Conservation (phyloP, 805 yeast species). For the Brettanomyces custersianus region DNA sequence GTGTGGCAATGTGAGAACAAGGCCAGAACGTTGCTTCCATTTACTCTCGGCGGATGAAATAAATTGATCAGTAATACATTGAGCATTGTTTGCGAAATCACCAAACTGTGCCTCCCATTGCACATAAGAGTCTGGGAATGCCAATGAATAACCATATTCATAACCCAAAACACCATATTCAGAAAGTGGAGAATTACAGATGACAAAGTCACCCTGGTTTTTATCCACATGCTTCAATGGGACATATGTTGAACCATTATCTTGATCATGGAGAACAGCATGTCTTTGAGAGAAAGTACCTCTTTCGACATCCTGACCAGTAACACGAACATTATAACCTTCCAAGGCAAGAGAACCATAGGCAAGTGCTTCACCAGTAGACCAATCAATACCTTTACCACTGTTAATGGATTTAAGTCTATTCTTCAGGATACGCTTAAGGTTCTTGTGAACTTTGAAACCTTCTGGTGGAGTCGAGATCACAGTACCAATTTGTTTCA, state of each 20-base stretch:
- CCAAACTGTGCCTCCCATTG: slow-evolving; percentile 99
- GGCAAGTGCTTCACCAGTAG: slow-evolving; percentile 99
- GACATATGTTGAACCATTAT: slow-evolving; percentile 70
- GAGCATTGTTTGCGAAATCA: slow-evolving; percentile 99
- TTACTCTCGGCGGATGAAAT: slow-evolving; percentile 94
- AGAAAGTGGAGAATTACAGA: slow-evolving; percentile 90
- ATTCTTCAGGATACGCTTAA: slow-evolving; percentile 84
- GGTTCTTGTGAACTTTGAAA: slow-evolving; percentile 87
- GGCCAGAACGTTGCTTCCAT: slow-evolving; percentile 98
- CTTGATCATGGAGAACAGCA: slow-evolving; percentile 95
- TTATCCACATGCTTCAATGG: slow-evolving; percentile 77
- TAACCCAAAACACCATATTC: slow-evolving; percentile 99
- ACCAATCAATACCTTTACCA: slow-evolving; percentile 97
- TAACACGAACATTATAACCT: slow-evolving; percentile 93
- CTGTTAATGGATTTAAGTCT: slow-evolving; percentile 76
- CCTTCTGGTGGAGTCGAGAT: slow-evolving; percentile 80
- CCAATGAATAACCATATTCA: slow-evolving; percentile 97
- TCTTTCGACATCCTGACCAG: slow-evolving; percentile 99
- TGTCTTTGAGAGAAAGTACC: slow-evolving; percentile 99
- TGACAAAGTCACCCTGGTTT: slow-evolving; percentile 77
- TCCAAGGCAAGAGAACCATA: slow-evolving; percentile 87
- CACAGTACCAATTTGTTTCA: slow-evolving; percentile 70
- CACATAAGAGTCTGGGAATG: slow-evolving; percentile 94
- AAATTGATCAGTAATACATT: slow-evolving; percentile 94
- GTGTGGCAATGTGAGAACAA: slow-evolving; percentile 92